Evolutionary conservation across 1,284 basidiomycete species (phyloP).

Genomic region (Boletus sp.): DNA sequence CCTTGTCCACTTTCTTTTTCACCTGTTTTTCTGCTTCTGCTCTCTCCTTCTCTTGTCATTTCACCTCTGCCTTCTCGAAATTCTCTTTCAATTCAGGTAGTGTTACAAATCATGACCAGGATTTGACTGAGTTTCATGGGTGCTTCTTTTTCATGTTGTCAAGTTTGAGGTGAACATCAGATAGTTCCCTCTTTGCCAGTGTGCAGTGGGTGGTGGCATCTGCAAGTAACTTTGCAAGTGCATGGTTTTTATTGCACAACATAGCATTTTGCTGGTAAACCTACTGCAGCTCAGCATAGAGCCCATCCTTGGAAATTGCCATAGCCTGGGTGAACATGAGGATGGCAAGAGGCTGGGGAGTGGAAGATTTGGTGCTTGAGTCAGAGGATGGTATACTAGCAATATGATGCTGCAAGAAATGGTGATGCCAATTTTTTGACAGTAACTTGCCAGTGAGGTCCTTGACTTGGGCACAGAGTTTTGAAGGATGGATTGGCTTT

Average conservation of each 20-base stretch:
- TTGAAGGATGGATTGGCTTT: not conserved
- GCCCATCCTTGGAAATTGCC: not conserved
- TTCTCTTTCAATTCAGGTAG: not conserved
- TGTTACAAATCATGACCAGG: not conserved
- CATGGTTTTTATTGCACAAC: not conserved
- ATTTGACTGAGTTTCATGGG: not conserved
- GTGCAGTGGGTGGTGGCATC: not conserved
- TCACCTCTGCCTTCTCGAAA: conserved; percentile 1
- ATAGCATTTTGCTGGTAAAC: not conserved
- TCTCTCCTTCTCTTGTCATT: not conserved
- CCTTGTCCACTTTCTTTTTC: not conserved
- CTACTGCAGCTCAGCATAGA: not conserved
- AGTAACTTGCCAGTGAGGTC: not conserved
- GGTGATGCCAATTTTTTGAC: not conserved
- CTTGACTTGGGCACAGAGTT: not conserved
- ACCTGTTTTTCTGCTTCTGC: not conserved
- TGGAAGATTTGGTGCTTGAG: too few relatives aligned
- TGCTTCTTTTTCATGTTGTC: not conserved
- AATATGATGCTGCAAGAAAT: not conserved
- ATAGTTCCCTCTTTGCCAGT: not conserved
- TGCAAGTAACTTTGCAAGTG: not conserved
- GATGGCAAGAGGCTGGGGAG: not conserved
- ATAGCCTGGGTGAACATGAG: not conserved
- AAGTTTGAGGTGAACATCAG: not conserved
- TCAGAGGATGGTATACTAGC: too few relatives aligned